phyloP scores from a whole-genome alignment of 441 rosid genomes.

The Metrosideros polymorpha region DNA sequence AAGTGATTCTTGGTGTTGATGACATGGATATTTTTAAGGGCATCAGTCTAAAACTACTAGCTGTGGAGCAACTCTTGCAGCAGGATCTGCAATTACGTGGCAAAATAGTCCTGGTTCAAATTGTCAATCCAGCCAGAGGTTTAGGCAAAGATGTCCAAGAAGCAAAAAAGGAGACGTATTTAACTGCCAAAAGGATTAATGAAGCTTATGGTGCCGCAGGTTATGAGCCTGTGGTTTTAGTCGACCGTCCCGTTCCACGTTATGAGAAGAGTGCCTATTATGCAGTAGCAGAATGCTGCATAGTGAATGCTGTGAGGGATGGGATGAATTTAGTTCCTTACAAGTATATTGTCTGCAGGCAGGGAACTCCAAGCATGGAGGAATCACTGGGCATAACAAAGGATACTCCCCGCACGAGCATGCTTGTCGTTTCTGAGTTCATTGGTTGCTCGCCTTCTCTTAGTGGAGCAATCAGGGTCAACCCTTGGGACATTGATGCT shows the following conservation, averaged over 20 bases:
- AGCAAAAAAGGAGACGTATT: slow-evolving; percentile 62
- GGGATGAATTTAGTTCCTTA: slow-evolving; percentile 91
- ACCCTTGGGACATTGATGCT: slow-evolving; percentile 87
- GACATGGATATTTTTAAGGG: slow-evolving; percentile 98
- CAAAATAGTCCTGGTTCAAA: slow-evolving; percentile 73
- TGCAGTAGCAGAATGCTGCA: slow-evolving; percentile 78
- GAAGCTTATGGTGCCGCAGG: slow-evolving; percentile 52
- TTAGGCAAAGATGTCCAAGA: slow-evolving; percentile 82
- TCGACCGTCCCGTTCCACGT: slow-evolving; percentile 72
- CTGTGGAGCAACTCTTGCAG: slow-evolving; percentile 66
- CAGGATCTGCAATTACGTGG: slow-evolving; percentile 52
- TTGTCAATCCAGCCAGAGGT: slow-evolving; percentile 86
- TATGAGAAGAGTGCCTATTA: slow-evolving; percentile 83
- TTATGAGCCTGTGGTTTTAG: slow-evolving; percentile 69
- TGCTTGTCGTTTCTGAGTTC: slow-evolving; percentile 89
- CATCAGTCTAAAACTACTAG: slow-evolving; percentile 65
- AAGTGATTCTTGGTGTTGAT: slow-evolving; percentile 66
- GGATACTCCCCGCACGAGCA: slow-evolving; percentile 65
- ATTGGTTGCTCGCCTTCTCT: slow-evolving; percentile 93
- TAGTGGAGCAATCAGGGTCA: slow-evolving; percentile 87
- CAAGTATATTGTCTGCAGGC: slow-evolving; percentile 78
- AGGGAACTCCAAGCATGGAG: slow-evolving; percentile 60
- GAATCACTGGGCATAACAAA: slow-evolving; percentile 30
- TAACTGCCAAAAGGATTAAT: slow-evolving; percentile 59
- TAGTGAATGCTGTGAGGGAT: slow-evolving; percentile 88